These are phyloP conservation scores for Pichia manshurica DNA, from an alignment of 805 yeast genomes.

Conservation along the genomic window DNA sequence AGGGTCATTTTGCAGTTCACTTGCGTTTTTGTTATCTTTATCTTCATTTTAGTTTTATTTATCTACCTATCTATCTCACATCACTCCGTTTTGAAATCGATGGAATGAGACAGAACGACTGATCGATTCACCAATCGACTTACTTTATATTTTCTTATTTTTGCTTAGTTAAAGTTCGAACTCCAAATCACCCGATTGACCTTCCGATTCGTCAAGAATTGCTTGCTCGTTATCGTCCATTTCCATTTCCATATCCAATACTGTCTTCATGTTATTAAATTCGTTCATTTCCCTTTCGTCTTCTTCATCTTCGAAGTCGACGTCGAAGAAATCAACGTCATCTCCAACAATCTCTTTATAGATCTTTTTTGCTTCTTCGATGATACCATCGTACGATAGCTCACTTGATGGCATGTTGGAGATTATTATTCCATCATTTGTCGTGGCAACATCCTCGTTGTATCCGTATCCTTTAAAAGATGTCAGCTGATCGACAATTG, in stretches of 20 bases:
- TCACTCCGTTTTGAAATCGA: background rate
- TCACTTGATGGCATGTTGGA: slow-evolving; percentile 73
- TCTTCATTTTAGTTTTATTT: background rate
- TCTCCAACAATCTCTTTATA: slow-evolving; percentile 83
- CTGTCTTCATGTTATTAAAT: background rate
- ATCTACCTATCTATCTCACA: background rate
- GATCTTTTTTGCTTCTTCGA: slow-evolving; percentile 70
- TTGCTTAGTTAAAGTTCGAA: slow-evolving; percentile 26
- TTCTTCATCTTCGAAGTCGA: slow-evolving; percentile 94
- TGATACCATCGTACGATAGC: slow-evolving; percentile 84
- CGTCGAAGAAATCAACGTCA: slow-evolving; percentile 92
- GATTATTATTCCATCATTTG: slow-evolving; percentile 39
- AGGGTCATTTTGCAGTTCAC: no score
- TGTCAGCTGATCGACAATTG: slow-evolving; percentile 39
- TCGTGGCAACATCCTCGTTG: slow-evolving; percentile 25
- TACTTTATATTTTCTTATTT: background rate
- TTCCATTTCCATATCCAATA: background rate
- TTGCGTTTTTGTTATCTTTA: no score
- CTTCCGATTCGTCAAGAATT: slow-evolving; percentile 36
- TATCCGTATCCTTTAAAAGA: slow-evolving; percentile 11
- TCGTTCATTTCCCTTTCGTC: slow-evolving; percentile 33
- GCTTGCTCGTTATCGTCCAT: slow-evolving; percentile 26
- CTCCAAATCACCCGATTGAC: slow-evolving; percentile 31
- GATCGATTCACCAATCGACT: background rate
- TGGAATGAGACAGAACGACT: no score